Percentiles rank a stretch among this genome's conserved stretches.
These are phyloP conservation scores for Candida maesae DNA, from an alignment of 805 yeast genomes.

Conservation along the genomic window DNA sequence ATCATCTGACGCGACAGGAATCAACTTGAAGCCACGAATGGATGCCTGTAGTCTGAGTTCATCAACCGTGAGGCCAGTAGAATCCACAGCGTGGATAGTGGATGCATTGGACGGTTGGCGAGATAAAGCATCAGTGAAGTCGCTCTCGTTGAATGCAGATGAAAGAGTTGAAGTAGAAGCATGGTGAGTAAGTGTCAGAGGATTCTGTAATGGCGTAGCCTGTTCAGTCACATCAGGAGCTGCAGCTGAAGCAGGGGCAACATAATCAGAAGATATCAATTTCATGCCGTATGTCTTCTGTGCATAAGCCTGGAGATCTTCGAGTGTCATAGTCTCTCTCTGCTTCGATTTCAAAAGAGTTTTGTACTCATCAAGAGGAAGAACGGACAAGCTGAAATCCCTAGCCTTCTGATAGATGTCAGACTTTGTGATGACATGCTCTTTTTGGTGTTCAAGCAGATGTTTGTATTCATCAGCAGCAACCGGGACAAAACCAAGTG, in stretches of 20 bases:
- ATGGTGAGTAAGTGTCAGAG: slow-evolving; percentile 9
- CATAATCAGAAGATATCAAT: slow-evolving; percentile 34
- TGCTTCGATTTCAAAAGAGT: slow-evolving; percentile 29
- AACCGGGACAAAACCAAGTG: slow-evolving; percentile 32
- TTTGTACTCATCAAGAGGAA: slow-evolving; percentile 43
- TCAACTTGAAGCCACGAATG: slow-evolving; percentile 16
- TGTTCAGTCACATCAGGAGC: neutral
- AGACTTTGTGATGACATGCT: slow-evolving; percentile 29
- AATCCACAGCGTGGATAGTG: slow-evolving; percentile 18
- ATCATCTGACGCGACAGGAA: slow-evolving; percentile 6
- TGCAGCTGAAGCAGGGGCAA: too few relatives aligned
- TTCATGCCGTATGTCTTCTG: slow-evolving; percentile 32
- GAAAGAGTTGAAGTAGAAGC: slow-evolving; percentile 25
- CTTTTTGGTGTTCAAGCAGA: slow-evolving; percentile 29
- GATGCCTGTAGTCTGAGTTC: slow-evolving; percentile 20
- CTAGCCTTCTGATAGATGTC: slow-evolving; percentile 35
- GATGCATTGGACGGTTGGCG: slow-evolving; percentile 26
- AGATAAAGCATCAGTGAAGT: slow-evolving; percentile 30
- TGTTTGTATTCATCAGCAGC: slow-evolving; percentile 32
- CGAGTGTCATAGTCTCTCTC: slow-evolving; percentile 26
- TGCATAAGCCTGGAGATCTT: slow-evolving; percentile 33
- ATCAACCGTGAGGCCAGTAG: slow-evolving; percentile 13
- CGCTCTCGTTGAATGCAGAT: slow-evolving; percentile 26
- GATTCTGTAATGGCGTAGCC: too few relatives aligned
- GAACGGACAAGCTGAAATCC: slow-evolving; percentile 39